phyloP scores from a whole-genome alignment of 2,329 filamentous ascomycete species.

The Neophaeococcomyces mojaviensis region DNA sequence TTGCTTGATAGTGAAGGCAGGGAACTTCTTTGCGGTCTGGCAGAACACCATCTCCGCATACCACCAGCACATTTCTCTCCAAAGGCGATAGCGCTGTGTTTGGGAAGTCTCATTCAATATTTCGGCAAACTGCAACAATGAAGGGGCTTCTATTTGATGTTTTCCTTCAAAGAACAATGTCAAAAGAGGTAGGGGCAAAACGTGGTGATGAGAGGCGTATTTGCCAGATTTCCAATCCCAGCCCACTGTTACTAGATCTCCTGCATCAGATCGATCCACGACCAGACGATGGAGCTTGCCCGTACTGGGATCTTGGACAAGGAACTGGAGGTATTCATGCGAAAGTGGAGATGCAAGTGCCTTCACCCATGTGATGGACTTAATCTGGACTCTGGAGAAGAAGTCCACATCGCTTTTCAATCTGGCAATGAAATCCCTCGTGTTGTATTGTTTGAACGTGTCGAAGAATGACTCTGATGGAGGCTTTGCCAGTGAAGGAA shows the following conservation, averaged over 20 bases:
- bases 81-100: conserved; percentile 12
- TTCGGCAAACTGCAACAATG: conserved; percentile 10
- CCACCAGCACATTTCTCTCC: conserved; percentile 21
- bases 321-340: conserved; percentile 20
- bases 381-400: conserved; percentile 10
- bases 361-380: conserved; percentile 20
- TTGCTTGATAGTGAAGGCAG: conserved; percentile 13
- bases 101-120: conserved; percentile 12
- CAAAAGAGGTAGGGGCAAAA: conserved; percentile 17
- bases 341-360: conserved; percentile 20
- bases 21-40: conserved; percentile 12
- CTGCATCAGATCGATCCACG: conserved; percentile 16
- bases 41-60: conserved; percentile 17
- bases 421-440: background rate
- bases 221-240: conserved; percentile 11
- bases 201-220: conserved; percentile 16
- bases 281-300: conserved; percentile 12
- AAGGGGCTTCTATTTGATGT: conserved; percentile 1
- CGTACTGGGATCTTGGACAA: conserved; percentile 14
- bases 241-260: conserved; percentile 10
- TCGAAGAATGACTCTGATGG: background rate
- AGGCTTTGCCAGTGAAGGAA: background rate
- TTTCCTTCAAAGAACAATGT: conserved; percentile 13
- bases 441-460: background rate
- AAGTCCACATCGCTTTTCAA: background rate